Evolutionary conservation across 352 stramenopile species (phyloP).

Genomic region (Globisporangium mamillatum): DNA sequence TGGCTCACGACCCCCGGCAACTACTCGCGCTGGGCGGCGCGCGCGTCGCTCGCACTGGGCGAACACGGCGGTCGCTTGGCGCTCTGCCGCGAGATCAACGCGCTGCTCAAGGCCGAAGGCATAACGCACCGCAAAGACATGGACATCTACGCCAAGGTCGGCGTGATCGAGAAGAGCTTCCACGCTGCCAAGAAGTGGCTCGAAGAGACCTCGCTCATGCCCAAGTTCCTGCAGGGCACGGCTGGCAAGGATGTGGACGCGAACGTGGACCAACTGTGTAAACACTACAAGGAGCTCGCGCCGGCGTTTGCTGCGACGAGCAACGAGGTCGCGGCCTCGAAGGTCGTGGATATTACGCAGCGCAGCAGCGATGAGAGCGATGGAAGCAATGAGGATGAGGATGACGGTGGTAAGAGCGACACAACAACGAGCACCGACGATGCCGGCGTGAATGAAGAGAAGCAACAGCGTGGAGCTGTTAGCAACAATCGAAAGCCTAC

Average conservation of each 20-base stretch:
- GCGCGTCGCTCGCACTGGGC: not conserved
- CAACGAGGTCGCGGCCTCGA: conserved; percentile 10
- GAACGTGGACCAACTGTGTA: conserved; percentile 17
- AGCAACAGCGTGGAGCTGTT: not conserved
- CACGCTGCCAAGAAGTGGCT: conserved; percentile 22
- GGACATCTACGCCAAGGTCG: conserved; percentile 17
- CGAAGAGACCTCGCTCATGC: conserved; percentile 21
- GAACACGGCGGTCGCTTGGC: not conserved
- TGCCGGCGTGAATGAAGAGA: not conserved
- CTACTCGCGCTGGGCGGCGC: conserved; percentile 24
- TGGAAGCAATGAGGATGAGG: conserved; percentile 1
- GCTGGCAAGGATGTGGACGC: conserved; percentile 14
- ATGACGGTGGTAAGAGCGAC: not conserved
- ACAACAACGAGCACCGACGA: not conserved
- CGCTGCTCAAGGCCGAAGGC: conserved; percentile 8
- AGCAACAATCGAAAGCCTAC: not conserved
- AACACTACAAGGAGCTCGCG: conserved; percentile 18
- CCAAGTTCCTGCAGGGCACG: conserved; percentile 10
- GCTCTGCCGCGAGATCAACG: conserved; percentile 18
- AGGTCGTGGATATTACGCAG: conserved; percentile 17
- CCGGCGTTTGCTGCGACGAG: conserved; percentile 13
- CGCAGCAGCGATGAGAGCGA: conserved; percentile 10
- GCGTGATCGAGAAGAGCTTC: conserved; percentile 19
- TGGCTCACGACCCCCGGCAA: conserved; percentile 31
- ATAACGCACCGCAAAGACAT: conserved; percentile 17